phyloP scores from a whole-genome alignment of 2,329 filamentous ascomycete genomes.

The Parasarocladium wereldwijsianum region DNA sequence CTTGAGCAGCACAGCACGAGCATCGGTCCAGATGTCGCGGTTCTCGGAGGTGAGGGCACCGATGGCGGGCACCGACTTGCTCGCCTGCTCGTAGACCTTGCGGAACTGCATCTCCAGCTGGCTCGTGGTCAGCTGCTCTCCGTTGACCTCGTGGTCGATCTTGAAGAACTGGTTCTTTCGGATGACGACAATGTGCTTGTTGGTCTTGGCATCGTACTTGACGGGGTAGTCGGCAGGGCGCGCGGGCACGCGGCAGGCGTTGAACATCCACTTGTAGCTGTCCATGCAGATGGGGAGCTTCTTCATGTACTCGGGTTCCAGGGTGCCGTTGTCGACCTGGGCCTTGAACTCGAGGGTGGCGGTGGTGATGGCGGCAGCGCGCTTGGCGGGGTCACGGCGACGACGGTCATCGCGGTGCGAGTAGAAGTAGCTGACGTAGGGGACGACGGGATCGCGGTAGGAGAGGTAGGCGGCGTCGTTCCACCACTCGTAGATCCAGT shows the following conservation, averaged over 20 bases:
- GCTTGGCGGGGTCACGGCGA: slow-evolving; percentile 77
- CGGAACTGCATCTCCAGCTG: slow-evolving; percentile 87
- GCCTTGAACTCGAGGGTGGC: slow-evolving; percentile 87
- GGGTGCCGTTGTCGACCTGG: slow-evolving; percentile 63
- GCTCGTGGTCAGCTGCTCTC: slow-evolving; percentile 71
- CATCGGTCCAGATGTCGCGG: slow-evolving; percentile 83
- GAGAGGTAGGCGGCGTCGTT: slow-evolving; percentile 84
- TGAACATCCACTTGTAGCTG: slow-evolving; percentile 99
- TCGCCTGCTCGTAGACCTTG: slow-evolving; percentile 63
- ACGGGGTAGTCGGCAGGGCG: slow-evolving; percentile 68
- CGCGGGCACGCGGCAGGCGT: slow-evolving; percentile 71
- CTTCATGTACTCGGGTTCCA: slow-evolving; percentile 99
- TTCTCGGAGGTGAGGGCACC: slow-evolving; percentile 84
- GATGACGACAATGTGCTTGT: slow-evolving; percentile 80
- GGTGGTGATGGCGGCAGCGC: slow-evolving; percentile 79
- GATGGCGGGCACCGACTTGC: slow-evolving; percentile 52
- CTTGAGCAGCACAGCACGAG: slow-evolving; percentile 59
- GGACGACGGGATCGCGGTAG: slow-evolving; percentile 91
- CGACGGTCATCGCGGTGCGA: slow-evolving; percentile 88
- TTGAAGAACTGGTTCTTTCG: slow-evolving; percentile 99
- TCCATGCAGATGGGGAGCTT: slow-evolving; percentile 96
- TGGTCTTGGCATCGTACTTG: slow-evolving; percentile 59
- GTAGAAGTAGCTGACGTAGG: slow-evolving; percentile 99
- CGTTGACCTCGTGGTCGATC: slow-evolving; percentile 65
- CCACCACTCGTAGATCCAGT: slow-evolving; percentile 99